Conservation (phyloP, 1,139 yeast species). For the Scheffersomyces titani region DNA sequence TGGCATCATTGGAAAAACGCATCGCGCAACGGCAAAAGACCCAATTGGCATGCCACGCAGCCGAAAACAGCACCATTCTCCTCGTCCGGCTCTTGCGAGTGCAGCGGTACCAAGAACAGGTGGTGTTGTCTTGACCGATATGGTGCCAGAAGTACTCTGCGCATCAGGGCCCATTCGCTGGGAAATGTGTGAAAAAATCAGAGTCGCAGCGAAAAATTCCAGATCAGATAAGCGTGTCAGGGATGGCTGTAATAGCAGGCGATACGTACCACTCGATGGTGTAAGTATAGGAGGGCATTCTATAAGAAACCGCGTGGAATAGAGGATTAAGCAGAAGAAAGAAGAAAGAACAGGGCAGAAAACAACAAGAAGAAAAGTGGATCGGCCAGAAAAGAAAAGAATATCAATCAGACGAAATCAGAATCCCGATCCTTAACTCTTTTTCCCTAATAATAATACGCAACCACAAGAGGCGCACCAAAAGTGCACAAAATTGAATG, state of each 20-base stretch:
- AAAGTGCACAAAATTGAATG: neutral
- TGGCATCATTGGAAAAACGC: neutral
- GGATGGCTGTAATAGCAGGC: slow-evolving; percentile 13
- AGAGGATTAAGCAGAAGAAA: slow-evolving; percentile 4
- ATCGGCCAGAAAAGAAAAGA: neutral
- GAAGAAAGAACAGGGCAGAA: neutral
- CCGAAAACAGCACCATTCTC: neutral
- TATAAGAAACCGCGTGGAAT: neutral
- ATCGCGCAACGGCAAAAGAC: neutral
- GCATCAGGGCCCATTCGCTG: neutral
- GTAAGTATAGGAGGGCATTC: slow-evolving; percentile 12
- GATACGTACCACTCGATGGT: slow-evolving; percentile 19
- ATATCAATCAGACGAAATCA: neutral
- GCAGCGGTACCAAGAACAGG: neutral
- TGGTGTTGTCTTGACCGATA: neutral
- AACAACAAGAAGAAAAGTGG: neutral
- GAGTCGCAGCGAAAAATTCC: slow-evolving; percentile 13
- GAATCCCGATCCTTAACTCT: neutral
- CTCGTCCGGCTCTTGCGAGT: neutral
- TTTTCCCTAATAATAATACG: neutral
- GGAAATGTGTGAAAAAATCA: neutral
- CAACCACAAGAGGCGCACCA: neutral
- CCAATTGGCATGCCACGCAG: neutral
- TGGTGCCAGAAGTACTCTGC: neutral
- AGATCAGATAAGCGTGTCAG: slow-evolving; percentile 21